phyloP scores from a whole-genome alignment of 306 rosid species.

The Styphnolobium japonicum region DNA sequence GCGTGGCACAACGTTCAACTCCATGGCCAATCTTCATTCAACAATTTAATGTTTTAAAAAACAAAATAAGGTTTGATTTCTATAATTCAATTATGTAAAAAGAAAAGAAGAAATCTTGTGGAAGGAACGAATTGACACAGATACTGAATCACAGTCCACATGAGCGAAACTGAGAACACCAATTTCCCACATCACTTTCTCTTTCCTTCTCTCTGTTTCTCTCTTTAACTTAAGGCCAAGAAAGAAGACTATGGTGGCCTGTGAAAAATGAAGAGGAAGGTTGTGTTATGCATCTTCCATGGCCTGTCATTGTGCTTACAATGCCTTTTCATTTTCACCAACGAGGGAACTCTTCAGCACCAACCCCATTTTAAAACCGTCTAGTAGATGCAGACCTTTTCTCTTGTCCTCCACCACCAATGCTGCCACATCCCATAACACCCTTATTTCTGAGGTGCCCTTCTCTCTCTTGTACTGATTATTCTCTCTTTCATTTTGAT shows the following conservation, averaged over 20 bases:
- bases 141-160: constrained; percentile 54
- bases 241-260: constrained; percentile 50
- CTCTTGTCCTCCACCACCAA: constrained; percentile 47
- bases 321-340: constrained; percentile 54
- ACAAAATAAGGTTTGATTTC: background rate
- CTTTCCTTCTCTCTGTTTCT: background rate
- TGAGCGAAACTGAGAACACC: constrained; percentile 29
- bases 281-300: constrained; percentile 74
- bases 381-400: constrained; percentile 46
- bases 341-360: constrained; percentile 27
- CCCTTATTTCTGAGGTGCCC: constrained; percentile 78
- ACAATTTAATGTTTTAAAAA: background rate
- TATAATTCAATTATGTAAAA: background rate
- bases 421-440: constrained; percentile 53
- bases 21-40: too few species aligned
- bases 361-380: constrained; percentile 27
- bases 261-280: constrained; percentile 58
- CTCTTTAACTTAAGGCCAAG: background rate
- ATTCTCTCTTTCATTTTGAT: background rate
- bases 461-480: too few species aligned
- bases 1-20: constrained; percentile 42
- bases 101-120: constrained; percentile 37
- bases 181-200: constrained; percentile 25
- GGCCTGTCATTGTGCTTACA: constrained; percentile 73
- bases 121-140: constrained; percentile 44